Base-by-base conservation (phyloP, 305 asterid species). In the Fraxinus baroniana region DNA sequence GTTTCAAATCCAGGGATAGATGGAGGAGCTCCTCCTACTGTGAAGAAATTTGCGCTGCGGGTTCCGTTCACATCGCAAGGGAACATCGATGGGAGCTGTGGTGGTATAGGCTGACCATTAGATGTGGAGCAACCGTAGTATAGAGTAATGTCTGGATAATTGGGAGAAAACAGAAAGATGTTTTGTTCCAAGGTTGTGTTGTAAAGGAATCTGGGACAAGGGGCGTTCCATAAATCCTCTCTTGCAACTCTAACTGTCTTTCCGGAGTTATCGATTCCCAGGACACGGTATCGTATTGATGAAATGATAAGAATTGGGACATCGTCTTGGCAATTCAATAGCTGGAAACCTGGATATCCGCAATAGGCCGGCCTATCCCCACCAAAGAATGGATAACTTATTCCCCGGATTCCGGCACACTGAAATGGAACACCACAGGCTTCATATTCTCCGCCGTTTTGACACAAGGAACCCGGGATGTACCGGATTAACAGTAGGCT, bases 311-410 rank as follows among this genome's bases (percentile, higher is more conserved):
- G 74, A 0, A 17, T 26, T 3, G 89, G 88, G 55, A 55, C 39
- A 3, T 55, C 55, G 3, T 10, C 33, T 9, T 44, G 44, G 85
- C 96, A 93, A 70, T 2, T 9, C 22, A 0, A 46, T 26, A 91
- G 84, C 78, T 86, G 33, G 83, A 89, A 91, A 9, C 92, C 97
- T 0, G 91, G 92, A 35, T 78, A 79, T 28, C 98, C 97, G 24
- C 98, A 94, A 55, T 77, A 70, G 0, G 1, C 1, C 2, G 91
- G 87, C 46, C 93, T 85, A 15, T 3, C 0, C 28, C 82, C 91
- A 7, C 92, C 95, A 62, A 84, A 86, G 83, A 91, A 94, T 7
- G 97, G 98, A 60, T 91, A 92, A 6, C 15, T 4, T 2, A 88
- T 41, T 5, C 26, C 41, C 0, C 0, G 18, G 44, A 87, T 68